Percentiles rank a stretch among this genome's conserved stretches.
phyloP scores from a whole-genome alignment of 306 rosid genomes.

The Lablab purpureus region DNA sequence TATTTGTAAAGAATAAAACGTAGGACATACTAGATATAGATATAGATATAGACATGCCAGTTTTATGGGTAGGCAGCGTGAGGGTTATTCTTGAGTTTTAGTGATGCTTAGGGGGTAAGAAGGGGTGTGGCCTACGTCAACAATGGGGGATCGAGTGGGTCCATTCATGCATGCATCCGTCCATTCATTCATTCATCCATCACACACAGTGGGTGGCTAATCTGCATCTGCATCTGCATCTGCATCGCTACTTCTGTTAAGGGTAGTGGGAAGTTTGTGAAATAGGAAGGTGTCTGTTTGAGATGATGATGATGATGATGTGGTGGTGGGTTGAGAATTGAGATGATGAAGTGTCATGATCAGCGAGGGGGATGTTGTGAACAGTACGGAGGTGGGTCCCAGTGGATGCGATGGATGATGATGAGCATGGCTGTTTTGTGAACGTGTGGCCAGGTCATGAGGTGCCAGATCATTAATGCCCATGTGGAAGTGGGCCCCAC shows the following conservation, averaged over 20 bases:
- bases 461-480: conserved; percentile 64
- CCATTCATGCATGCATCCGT: conserved; percentile 15
- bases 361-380: conserved; percentile 48
- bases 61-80: conserved; percentile 23
- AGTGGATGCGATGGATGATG: conserved; percentile 48
- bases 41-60: conserved; percentile 28
- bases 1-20: neutral
- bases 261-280: neutral
- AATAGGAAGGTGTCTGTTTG: neutral
- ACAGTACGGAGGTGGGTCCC: conserved; percentile 63
- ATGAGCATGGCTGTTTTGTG: conserved; percentile 50
- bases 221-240: too few relatives aligned
- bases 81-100: neutral
- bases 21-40: conserved; percentile 30
- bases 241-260: neutral
- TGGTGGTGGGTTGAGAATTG: neutral
- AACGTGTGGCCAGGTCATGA: conserved; percentile 67
- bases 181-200: too few relatives aligned
- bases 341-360: conserved; percentile 54
- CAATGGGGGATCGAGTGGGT: conserved; percentile 41
- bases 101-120: conserved; percentile 20
- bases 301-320: too few relatives aligned
- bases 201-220: neutral
- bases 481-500: conserved; percentile 86
- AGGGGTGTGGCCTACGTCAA: conserved; percentile 20